Evolutionary conservation across 345 rosid genomes (phyloP).

Genomic region (Conringia planisiliqua): DNA sequence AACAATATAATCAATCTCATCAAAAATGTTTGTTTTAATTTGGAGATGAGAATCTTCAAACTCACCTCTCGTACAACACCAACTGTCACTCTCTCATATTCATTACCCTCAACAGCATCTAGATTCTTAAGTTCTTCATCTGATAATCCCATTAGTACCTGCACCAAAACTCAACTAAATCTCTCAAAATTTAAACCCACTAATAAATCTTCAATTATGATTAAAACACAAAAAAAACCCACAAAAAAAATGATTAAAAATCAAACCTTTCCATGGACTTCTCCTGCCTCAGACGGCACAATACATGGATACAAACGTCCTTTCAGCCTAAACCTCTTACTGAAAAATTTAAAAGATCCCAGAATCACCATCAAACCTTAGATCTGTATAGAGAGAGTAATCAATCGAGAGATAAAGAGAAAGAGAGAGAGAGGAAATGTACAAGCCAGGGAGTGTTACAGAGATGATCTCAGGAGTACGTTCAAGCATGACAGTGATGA

Average conservation of each 20-base stretch:
- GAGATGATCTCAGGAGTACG: constrained; percentile 56
- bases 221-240: neutral
- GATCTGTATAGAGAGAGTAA: neutral
- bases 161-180: constrained; percentile 1
- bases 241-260: neutral
- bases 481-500: constrained; percentile 51
- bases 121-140: constrained; percentile 51
- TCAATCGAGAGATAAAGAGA: neutral
- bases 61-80: constrained; percentile 49
- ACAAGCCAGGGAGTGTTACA: constrained; percentile 72
- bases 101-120: constrained; percentile 69
- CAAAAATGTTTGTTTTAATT: neutral
- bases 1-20: neutral
- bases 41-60: neutral
- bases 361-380: neutral
- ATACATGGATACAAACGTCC: constrained; percentile 96
- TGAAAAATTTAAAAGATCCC: constrained; percentile 23
- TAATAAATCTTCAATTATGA: neutral
- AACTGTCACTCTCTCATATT: constrained; percentile 57
- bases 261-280: constrained; percentile 58
- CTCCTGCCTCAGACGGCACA: constrained; percentile 48
- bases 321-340: constrained; percentile 75
- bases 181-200: neutral
- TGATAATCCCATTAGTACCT: constrained; percentile 67
- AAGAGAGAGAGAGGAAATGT: neutral